These are phyloP conservation scores for Saposhnikovia divaricata DNA, from an alignment of 129 eudicot species.

Conservation along the genomic window DNA sequence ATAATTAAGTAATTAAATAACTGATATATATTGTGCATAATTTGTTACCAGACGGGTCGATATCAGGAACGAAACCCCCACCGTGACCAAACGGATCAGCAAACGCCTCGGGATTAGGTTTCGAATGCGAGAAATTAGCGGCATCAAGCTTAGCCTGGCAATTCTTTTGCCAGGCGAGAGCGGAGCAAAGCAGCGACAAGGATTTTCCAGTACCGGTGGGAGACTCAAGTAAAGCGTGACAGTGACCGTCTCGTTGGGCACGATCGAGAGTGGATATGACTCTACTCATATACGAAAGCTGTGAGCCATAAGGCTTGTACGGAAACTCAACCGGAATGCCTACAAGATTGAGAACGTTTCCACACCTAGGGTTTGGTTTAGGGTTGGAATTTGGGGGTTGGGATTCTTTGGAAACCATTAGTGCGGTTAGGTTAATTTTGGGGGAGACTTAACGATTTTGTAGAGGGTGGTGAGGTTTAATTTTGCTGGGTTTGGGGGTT, in stretches of 20 bases:
- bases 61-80: constrained; percentile 74
- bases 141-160: constrained; percentile 21
- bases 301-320: constrained; percentile 78
- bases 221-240: constrained; percentile 84
- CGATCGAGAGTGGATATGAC: constrained; percentile 81
- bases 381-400: constrained; percentile 18
- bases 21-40: no score
- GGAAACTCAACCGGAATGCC: constrained; percentile 87
- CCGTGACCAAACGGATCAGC: constrained; percentile 61
- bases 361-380: constrained; percentile 21
- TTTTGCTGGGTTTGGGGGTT: no score
- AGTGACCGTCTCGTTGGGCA: constrained; percentile 70
- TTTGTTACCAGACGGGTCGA: constrained; percentile 45
- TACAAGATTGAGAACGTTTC: constrained; percentile 46
- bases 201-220: constrained; percentile 98
- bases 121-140: constrained; percentile 29
- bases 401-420: constrained; percentile 19
- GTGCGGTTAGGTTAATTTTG: neutral
- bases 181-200: constrained; percentile 77
- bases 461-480: neutral
- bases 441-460: neutral
- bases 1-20: neutral
- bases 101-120: constrained; percentile 49
- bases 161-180: constrained; percentile 85
- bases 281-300: constrained; percentile 76